A percentile compares a stretch with the other conserved stretches of the same genome.
phyloP scores from a whole-genome alignment of 768 basidiomycete genomes.

The Phaeotremella fagi region DNA sequence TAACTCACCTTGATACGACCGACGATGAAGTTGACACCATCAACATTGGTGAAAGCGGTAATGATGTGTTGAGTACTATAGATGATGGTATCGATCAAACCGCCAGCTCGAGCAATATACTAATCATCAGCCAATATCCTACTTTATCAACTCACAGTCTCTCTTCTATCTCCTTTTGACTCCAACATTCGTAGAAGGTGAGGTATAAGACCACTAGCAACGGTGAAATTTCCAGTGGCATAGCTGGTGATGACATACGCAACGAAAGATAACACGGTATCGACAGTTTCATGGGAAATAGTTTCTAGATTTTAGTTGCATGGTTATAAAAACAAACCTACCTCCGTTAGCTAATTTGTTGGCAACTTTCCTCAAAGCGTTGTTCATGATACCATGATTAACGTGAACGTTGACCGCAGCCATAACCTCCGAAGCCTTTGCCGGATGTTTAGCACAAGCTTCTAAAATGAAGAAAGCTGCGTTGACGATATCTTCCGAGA shows the following conservation, averaged over 20 bases:
- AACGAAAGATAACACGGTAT: slow-evolving; percentile 78
- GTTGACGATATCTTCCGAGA: slow-evolving; percentile 70
- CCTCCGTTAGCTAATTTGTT: slow-evolving; percentile 55
- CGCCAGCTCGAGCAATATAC: slow-evolving; percentile 82
- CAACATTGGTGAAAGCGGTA: slow-evolving; percentile 73
- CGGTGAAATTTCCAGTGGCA: slow-evolving; percentile 84
- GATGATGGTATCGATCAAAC: slow-evolving; percentile 83
- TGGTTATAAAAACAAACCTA: background rate
- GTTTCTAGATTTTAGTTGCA: slow-evolving; percentile 22
- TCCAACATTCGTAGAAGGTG: slow-evolving; percentile 84
- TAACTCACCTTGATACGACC: slow-evolving; percentile 75
- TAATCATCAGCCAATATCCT: slow-evolving; percentile 13
- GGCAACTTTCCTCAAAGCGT: slow-evolving; percentile 75
- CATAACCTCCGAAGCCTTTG: slow-evolving; percentile 77
- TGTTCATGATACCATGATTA: slow-evolving; percentile 91
- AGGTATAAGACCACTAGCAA: slow-evolving; percentile 86
- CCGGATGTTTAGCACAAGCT: slow-evolving; percentile 77
- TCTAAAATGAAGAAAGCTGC: slow-evolving; percentile 86
- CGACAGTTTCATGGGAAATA: slow-evolving; percentile 51
- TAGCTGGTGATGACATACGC: slow-evolving; percentile 80
- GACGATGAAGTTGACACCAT: slow-evolving; percentile 79
- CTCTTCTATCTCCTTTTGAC: slow-evolving; percentile 63
- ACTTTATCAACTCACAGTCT: slow-evolving; percentile 52
- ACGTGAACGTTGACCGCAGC: slow-evolving; percentile 90
- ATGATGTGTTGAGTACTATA: slow-evolving; percentile 79